Base-by-base conservation (phyloP, 495 filamentous ascomycete genomes). In the Letharia columbiana region DNA sequence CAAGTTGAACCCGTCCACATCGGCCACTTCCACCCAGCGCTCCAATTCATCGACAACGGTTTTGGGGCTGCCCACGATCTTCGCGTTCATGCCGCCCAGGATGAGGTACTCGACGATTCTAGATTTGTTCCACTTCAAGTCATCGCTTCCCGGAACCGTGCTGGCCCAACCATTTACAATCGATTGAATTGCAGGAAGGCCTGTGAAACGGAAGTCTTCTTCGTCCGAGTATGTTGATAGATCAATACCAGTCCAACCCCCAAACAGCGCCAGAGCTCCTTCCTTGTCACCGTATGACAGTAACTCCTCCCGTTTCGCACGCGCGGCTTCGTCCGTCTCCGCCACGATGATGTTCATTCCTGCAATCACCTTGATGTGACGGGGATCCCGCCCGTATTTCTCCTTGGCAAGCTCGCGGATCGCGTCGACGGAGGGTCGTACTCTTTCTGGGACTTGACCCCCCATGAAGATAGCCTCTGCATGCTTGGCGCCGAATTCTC, bases 41-140 rank as follows among this genome's bases (percentile, higher is more conserved):
- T 82, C 79, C 52, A 83, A 64, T 60, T 78, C 77, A 70, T 84
- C 81, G 2, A 81, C 82, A 1, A 84, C 79, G 37, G 75, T 77
- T 49, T 69, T 74, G 1, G 80, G 70, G 5, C 44, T n/a, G 44
- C 44, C 44, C 3, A 47, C 44, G 40, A 81, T 62, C 15, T 80
- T 76, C 0, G 81, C 77, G 8, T 79, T 77, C 18, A 74, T 66
- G 2, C 83, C 83, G 15, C 83, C 83, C 31, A 86, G 73, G 61
- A 76, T 80, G 40, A 87, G 71, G 62, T 83, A 79, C 71, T 84
- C 78, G 0, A 79, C 83, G 15, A 87, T 75, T 3, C 76, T 79
- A 56, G 78, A 75, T 71, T 82, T 82, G 1, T 81, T 85, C 84
- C 83, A 86, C 71, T 79, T 82, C 70, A 75, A 56, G 68, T 79